These are phyloP conservation scores for Ceratobasidium sp. DNA, from an alignment of 1,284 basidiomycete species.

Conservation along the genomic window DNA sequence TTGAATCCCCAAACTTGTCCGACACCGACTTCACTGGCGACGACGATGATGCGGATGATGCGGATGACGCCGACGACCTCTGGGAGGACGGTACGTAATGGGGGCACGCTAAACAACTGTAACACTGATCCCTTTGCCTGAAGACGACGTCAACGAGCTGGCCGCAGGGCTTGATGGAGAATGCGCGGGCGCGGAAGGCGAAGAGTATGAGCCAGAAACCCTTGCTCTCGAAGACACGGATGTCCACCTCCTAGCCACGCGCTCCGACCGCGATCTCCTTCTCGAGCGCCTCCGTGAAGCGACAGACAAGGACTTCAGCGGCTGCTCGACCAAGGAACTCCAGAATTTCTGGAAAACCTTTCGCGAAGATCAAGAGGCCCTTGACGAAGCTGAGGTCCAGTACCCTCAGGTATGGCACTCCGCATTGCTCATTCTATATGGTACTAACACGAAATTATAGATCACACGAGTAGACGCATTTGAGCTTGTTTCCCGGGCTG, in stretches of 20 bases:
- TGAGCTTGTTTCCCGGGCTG: neutral
- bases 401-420: neutral
- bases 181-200: neutral
- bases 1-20: neutral
- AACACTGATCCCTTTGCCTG: neutral
- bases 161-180: neutral
- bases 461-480: neutral
- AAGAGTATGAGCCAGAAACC: neutral
- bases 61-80: neutral
- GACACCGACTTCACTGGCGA: neutral
- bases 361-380: slow-evolving; percentile 3
- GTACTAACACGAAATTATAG: neutral
- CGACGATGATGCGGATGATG: neutral
- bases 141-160: neutral
- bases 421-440: neutral
- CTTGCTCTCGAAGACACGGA: slow-evolving; percentile 1
- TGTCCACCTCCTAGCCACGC: neutral
- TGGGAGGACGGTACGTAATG: neutral
- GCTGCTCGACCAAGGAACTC: neutral
- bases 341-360: neutral
- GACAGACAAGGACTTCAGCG: neutral
- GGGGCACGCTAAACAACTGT: neutral
- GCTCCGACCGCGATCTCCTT: slow-evolving; percentile 1
- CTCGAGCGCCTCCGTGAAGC: neutral
- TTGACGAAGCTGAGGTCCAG: neutral